phyloP scores from a whole-genome alignment of 208 protist species.

The Trypanosomatidae sp. region DNA sequence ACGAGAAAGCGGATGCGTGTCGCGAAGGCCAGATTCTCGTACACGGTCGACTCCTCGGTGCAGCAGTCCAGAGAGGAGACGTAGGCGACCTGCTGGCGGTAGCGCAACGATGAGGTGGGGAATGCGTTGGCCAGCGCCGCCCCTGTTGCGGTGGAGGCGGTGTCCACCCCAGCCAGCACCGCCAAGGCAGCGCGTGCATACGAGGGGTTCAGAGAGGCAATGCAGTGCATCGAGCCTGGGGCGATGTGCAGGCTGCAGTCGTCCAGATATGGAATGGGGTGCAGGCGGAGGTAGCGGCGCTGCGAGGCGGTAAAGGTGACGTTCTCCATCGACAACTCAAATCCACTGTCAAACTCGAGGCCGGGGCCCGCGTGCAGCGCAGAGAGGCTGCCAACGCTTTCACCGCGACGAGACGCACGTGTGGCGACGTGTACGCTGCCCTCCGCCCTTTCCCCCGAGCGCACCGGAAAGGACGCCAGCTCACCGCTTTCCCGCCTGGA shows the following conservation, averaged over 20 bases:
- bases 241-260: constrained; percentile 26
- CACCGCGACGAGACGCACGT: too few relatives aligned
- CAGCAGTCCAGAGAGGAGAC: constrained; percentile 62
- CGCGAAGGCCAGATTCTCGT: constrained; percentile 65
- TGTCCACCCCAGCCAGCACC: constrained; percentile 47
- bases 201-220: constrained; percentile 35
- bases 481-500: too few relatives aligned
- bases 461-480: too few relatives aligned
- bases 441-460: too few relatives aligned
- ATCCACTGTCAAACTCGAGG: too few relatives aligned
- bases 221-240: constrained; percentile 26
- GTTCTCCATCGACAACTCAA: constrained; percentile 21
- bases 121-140: constrained; percentile 49
- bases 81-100: constrained; percentile 29
- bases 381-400: too few relatives aligned
- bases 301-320: not conserved
- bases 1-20: constrained; percentile 36
- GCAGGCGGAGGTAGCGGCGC: constrained; percentile 2
- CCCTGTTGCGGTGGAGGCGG: constrained; percentile 45
- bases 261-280: too few relatives aligned
- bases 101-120: constrained; percentile 16
- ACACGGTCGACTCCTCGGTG: constrained; percentile 49
- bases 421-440: too few relatives aligned
- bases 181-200: constrained; percentile 27
- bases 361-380: too few relatives aligned